Evolutionary conservation across 805 yeast species (phyloP).

Genomic region (Candida bentonensis): DNA sequence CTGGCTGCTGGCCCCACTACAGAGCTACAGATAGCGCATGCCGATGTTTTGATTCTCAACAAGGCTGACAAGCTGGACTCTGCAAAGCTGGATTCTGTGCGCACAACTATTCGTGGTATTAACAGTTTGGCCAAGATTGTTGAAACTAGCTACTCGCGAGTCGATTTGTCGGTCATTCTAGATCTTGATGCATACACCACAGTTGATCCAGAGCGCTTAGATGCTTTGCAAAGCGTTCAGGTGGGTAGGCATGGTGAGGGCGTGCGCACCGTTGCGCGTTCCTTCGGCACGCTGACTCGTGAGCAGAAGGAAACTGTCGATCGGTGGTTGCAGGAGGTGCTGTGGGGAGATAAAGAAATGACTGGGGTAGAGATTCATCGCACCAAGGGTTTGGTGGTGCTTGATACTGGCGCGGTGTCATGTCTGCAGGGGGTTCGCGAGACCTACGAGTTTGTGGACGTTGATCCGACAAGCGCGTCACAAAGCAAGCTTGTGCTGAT

Average conservation of each 20-base stretch:
- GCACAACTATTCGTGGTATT: conserved; percentile 33
- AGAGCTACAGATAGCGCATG: conserved; percentile 77
- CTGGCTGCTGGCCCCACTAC: conserved; percentile 65
- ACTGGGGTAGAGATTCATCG: conserved; percentile 60
- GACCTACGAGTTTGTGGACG: conserved; percentile 65
- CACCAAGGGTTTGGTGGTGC: conserved; percentile 58
- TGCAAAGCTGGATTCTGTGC: conserved; percentile 21
- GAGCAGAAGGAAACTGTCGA: conserved; percentile 37
- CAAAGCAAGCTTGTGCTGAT: conserved; percentile 56
- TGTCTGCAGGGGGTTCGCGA: conserved; percentile 89
- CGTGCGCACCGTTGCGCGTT: conserved; percentile 36
- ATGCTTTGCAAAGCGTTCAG: conserved; percentile 10
- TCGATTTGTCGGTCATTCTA: conserved; percentile 49
- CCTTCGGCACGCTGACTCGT: conserved; percentile 28
- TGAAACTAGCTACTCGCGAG: conserved; percentile 60
- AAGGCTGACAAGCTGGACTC: conserved; percentile 45
- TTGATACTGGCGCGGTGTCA: conserved; percentile 27
- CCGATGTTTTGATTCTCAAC: conserved; percentile 70
- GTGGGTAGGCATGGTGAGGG: conserved; percentile 8
- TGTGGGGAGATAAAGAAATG: conserved; percentile 55
- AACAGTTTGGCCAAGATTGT: conserved; percentile 57
- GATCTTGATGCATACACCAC: conserved; percentile 60
- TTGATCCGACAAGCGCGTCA: conserved; percentile 23
- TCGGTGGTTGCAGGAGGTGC: conserved; percentile 46
- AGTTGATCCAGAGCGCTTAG: conserved; percentile 10